Evolutionary conservation across 805 yeast species (phyloP), one percentile per base, ranked within the genome.

Genomic region (Candida insectalens): DNA sequence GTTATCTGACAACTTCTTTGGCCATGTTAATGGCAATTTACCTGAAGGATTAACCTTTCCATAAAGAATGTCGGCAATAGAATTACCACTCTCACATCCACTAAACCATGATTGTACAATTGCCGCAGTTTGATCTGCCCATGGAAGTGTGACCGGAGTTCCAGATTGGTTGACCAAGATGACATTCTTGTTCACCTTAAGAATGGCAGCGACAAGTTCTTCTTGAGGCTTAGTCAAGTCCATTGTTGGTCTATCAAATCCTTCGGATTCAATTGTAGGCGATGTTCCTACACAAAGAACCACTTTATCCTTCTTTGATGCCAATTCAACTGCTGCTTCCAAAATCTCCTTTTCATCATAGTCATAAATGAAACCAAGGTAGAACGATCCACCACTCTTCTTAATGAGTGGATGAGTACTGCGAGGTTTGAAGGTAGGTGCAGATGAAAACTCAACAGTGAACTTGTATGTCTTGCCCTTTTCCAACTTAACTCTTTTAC

Each of bases 21-120:
- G 81, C 65, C 68, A 74, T 4, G 78, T 57, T 40, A 75, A 49
- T 3, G 79, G 57, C 35, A 75, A 56, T 47, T 72, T 74, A 32
- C 80, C 83, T 37, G 68, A 58, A 19, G 83, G 83, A 47, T 71
- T 73, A 32, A 53, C 63, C 43, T 74, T 78, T 19, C 81, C 82
- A 43, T 63, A 74, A 29, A 75, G 40, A 10, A 71, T 72, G 51
- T 74, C 79, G 4, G 78, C 79, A 47, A 74, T 59, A 12, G 73
- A 68, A 43, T 69, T 72, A 38, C 81, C 80, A 27, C 60, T 49
- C 43, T 74, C 80, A 39, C 62, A 63, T 36, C 81, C 82, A 41
- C 72, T 73, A 45, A 63, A 72, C 66, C 74, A 71, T 8, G 74
- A 72, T 32, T 71, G 75, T 4, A 73, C 51, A 13, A 71, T 34